Conservation (phyloP, 2,329 filamentous ascomycete species). For the Xylaria sp. region DNA sequence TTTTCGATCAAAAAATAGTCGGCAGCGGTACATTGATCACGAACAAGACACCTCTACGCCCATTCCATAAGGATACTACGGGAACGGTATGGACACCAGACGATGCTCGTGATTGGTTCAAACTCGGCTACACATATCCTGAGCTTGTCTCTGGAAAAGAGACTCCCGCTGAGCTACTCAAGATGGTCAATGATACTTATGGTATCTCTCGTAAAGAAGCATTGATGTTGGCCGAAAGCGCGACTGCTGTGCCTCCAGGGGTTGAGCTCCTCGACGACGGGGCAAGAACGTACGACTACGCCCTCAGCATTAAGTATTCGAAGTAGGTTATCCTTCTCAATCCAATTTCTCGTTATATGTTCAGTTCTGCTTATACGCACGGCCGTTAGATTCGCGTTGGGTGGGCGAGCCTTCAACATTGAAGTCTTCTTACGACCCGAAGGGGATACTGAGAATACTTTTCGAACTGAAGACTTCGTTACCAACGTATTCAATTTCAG, state of each 20-base stretch:
- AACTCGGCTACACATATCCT: constrained; percentile 36
- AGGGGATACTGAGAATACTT: constrained; percentile 22
- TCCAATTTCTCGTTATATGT: background rate
- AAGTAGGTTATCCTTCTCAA: constrained; percentile 27
- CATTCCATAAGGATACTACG: constrained; percentile 32
- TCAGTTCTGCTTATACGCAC: background rate
- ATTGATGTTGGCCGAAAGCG: constrained; percentile 21
- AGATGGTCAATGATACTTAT: constrained; percentile 30
- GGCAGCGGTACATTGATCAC: constrained; percentile 34
- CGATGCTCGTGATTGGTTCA: constrained; percentile 27
- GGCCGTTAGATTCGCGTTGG: constrained; percentile 32
- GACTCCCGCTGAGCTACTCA: constrained; percentile 20
- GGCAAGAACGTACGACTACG: constrained; percentile 32
- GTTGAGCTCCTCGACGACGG: constrained; percentile 16
- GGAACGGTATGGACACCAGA: constrained; percentile 34
- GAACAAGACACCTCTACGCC: constrained; percentile 33
- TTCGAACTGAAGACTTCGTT: constrained; percentile 30
- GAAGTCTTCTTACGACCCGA: constrained; percentile 32
- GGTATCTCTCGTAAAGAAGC: constrained; percentile 31
- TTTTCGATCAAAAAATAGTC: constrained; percentile 35
- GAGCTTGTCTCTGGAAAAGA: constrained; percentile 30
- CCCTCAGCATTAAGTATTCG: constrained; percentile 34
- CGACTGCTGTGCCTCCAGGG: constrained; percentile 13
- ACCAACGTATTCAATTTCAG: constrained; percentile 38
- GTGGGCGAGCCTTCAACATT: constrained; percentile 34